Base-by-base conservation (phyloP, 345 rosid species). In the Euphorbia lathyris region DNA sequence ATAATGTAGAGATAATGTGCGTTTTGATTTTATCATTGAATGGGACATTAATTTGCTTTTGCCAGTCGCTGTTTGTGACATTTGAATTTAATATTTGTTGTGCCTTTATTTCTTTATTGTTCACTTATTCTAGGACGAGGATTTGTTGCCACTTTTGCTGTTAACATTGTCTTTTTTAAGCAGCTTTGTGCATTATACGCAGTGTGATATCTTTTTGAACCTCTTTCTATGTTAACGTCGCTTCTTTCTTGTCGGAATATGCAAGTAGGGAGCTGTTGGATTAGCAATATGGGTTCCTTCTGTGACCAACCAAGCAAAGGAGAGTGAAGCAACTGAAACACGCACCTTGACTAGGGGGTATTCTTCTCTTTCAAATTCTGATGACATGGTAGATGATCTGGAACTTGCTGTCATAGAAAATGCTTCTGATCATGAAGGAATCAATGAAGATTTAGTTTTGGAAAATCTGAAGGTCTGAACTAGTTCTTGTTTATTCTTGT, bases 251-350 rank as follows among this genome's bases (percentile, higher is more conserved):
- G 27, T 71, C 73, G 29, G 45, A 67, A 42, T n/a, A 70, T 64
- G 61, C 72, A 30, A 55, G 25, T 76, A 95, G 97, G 99, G 99
- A 70, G 97, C 99, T 56, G 97, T 95, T 75, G 99, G 99, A 71
- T 84, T 95, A 75, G 99, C 99, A 26, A 95, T 95, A 83, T 95
- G 99, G 99, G 99, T 95, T 67, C 97, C 99, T 34, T 95, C 99
- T 42, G 96, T 92, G 76, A 71, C 87, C 77, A 92, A 95, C 81
- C 97, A 87, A 69, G 76, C 77, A 72, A 95, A 85, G 88, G 97
- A 88, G 81, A 70, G 82, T 57, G 94, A 92, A 65, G 73, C 78
- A 66, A 80, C 96, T 69, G 93, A 85, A 62, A 59, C 74, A 23
- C 87, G 86, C 72, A 79, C 27, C 66, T 71, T 83, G 63, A 78